These are phyloP conservation scores for Cucurbita moschata DNA, from an alignment of 306 rosid species.

Conservation along the genomic window DNA sequence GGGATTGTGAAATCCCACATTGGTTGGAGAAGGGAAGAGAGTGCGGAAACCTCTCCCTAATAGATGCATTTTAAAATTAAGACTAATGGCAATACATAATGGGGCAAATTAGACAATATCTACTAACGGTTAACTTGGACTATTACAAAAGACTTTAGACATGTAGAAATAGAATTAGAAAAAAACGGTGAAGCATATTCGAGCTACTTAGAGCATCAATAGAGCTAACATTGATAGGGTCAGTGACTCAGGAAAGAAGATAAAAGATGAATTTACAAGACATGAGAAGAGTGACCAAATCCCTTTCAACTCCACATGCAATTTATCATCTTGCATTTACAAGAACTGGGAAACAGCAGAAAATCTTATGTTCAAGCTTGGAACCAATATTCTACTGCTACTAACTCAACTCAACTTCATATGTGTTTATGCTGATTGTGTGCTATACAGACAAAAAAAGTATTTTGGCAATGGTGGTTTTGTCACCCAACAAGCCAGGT, in stretches of 20 bases:
- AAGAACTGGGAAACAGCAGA: background rate
- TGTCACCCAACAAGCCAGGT: background rate
- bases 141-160: background rate
- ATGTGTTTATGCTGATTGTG: background rate
- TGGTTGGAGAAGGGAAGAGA: too few species aligned
- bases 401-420: background rate
- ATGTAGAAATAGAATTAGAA: background rate
- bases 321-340: background rate
- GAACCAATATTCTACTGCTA: background rate
- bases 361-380: background rate
- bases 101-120: too few species aligned
- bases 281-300: background rate
- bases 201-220: background rate
- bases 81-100: too few species aligned
- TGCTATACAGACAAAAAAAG: background rate
- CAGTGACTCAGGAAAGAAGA: background rate
- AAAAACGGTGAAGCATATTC: background rate
- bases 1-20: too few species aligned
- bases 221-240: background rate
- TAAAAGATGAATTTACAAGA: constrained; percentile 1
- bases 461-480: background rate
- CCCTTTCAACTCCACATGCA: background rate
- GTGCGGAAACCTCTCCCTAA: too few species aligned
- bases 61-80: too few species aligned
- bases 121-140: too few species aligned